Conservation (phyloP, 495 filamentous ascomycete genomes). For the Penicillium parvum region DNA sequence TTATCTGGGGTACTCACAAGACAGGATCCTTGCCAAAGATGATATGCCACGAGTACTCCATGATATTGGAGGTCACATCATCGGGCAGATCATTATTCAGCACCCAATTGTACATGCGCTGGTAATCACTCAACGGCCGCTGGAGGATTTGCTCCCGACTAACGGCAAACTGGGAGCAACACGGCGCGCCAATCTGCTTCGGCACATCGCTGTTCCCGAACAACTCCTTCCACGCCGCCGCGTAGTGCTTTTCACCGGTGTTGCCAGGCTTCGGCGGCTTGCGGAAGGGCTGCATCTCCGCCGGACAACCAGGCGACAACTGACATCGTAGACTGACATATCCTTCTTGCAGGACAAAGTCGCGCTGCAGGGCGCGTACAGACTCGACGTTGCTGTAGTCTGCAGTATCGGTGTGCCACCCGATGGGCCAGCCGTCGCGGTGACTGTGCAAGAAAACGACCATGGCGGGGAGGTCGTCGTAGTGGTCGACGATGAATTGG, state of each 20-base stretch:
- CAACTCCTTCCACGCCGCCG: slow-evolving; percentile 41
- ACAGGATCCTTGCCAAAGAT: slow-evolving; percentile 51
- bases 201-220: slow-evolving; percentile 44
- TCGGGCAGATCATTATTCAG: slow-evolving; percentile 45
- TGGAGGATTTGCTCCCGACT: slow-evolving; percentile 47
- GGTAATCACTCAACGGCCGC: slow-evolving; percentile 50
- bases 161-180: slow-evolving; percentile 69
- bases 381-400: slow-evolving; percentile 43
- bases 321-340: slow-evolving; percentile 43
- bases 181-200: slow-evolving; percentile 47
- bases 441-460: slow-evolving; percentile 45
- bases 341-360: slow-evolving; percentile 33
- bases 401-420: slow-evolving; percentile 46
- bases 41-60: slow-evolving; percentile 55
- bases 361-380: slow-evolving; percentile 33
- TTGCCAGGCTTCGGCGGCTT: slow-evolving; percentile 51
- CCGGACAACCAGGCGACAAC: slow-evolving; percentile 37
- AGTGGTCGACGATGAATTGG: slow-evolving; percentile 46
- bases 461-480: slow-evolving; percentile 37
- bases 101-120: slow-evolving; percentile 57
- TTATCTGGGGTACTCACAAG: too few species aligned
- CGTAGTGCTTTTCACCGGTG: slow-evolving; percentile 34
- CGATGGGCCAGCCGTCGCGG: slow-evolving; percentile 35
- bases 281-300: slow-evolving; percentile 39
- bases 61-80: slow-evolving; percentile 40